Conservation (phyloP, 805 yeast species). For the Ogataea neopini region DNA sequence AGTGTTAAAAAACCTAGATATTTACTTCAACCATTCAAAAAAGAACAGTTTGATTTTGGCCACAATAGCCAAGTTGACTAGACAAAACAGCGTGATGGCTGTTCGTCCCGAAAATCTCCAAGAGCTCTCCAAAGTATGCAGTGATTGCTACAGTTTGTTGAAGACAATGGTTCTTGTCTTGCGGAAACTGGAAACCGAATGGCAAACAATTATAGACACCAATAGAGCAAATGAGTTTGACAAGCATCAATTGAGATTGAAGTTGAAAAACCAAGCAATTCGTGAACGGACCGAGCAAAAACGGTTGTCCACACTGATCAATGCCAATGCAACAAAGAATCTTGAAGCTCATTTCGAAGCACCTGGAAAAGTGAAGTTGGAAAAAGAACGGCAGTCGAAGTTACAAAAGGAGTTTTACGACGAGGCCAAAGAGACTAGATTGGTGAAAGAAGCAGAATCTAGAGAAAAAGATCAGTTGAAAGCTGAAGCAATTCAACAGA, state of each 20-base stretch:
- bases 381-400: constrained; percentile 29
- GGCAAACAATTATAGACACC: constrained; percentile 37
- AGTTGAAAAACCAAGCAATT: constrained; percentile 24
- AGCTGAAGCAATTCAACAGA: constrained; percentile 16
- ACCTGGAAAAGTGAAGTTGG: constrained; percentile 28
- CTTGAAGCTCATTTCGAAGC: constrained; percentile 28
- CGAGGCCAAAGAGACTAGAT: constrained; percentile 28
- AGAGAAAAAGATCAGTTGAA: constrained; percentile 18
- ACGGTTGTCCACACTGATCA: constrained; percentile 11
- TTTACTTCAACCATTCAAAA: constrained; percentile 41
- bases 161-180: constrained; percentile 33
- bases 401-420: constrained; percentile 26
- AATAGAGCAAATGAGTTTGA: constrained; percentile 44
- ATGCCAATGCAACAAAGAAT: constrained; percentile 14
- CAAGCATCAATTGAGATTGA: constrained; percentile 32
- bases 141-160: constrained; percentile 40
- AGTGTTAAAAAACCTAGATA: constrained; percentile 25
- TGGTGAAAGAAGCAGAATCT: constrained; percentile 23
- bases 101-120: constrained; percentile 38
- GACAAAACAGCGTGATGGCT: constrained; percentile 40
- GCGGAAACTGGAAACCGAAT: constrained; percentile 40
- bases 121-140: constrained; percentile 44
- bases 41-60: constrained; percentile 53
- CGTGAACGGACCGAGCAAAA: constrained; percentile 23
- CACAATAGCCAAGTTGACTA: constrained; percentile 45